A percentile compares a stretch with the other conserved stretches of the same genome.
Conservation (phyloP, 2,329 filamentous ascomycete genomes). For the Exophiala sideris region DNA sequence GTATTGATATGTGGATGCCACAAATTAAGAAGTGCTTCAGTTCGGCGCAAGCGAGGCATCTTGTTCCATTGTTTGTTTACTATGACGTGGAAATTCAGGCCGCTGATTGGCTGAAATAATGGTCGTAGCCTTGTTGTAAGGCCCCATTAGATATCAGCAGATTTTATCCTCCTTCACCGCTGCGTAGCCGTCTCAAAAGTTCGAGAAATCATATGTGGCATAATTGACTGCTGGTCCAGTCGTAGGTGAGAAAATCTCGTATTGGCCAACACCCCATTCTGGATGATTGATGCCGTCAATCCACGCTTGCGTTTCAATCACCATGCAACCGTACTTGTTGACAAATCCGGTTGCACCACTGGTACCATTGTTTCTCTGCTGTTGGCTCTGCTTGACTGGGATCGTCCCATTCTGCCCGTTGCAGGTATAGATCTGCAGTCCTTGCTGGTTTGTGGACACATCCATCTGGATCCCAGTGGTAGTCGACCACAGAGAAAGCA, state of each 20-base stretch:
- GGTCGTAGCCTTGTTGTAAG: neutral
- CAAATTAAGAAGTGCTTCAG: too few relatives aligned
- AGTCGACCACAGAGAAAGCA: constrained; percentile 63
- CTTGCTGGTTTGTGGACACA: constrained; percentile 77
- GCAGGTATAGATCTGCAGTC: constrained; percentile 86
- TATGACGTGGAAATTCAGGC: constrained; percentile 15
- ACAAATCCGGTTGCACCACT: constrained; percentile 47
- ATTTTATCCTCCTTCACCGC: neutral
- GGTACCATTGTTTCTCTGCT: constrained; percentile 54
- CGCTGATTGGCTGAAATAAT: constrained; percentile 15
- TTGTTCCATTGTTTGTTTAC: constrained; percentile 22
- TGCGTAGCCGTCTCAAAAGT: constrained; percentile 28
- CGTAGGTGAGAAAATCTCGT: constrained; percentile 41
- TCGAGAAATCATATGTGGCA: constrained; percentile 46
- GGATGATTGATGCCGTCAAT: constrained; percentile 93
- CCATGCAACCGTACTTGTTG: constrained; percentile 74
- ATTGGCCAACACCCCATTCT: constrained; percentile 66
- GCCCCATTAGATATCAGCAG: neutral
- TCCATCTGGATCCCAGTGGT: constrained; percentile 79
- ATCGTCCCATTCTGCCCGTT: constrained; percentile 67
- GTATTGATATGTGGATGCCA: too few relatives aligned
- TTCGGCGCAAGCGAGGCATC: too few relatives aligned
- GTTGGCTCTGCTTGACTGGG: constrained; percentile 41
- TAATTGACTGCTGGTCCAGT: constrained; percentile 41
- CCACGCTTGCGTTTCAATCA: constrained; percentile 89